These are phyloP conservation scores for Fraxinus floribunda DNA, from an alignment of 305 asterid species.

Conservation along the genomic window DNA sequence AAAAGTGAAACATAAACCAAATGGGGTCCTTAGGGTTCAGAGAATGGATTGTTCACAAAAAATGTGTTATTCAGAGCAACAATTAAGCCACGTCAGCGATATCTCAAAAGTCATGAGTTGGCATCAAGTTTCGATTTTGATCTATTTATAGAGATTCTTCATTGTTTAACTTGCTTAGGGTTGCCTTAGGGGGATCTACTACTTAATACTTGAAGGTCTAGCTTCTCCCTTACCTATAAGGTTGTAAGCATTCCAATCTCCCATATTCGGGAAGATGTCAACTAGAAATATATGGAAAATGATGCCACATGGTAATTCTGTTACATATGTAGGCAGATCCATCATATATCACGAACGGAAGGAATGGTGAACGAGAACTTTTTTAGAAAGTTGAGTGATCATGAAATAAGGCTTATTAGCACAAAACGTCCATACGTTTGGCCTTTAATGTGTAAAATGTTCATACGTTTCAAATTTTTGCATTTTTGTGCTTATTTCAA, in stretches of 20 bases:
- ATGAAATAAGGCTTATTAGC: too few species aligned
- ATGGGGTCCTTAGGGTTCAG: background rate
- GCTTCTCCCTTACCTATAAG: background rate
- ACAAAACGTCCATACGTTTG: too few species aligned
- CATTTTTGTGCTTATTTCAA: too few species aligned
- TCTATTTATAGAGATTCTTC: background rate
- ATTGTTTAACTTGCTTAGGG: background rate
- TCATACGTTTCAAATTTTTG: too few species aligned
- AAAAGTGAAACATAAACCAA: too few species aligned
- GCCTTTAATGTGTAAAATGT: too few species aligned
- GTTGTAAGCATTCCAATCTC: background rate
- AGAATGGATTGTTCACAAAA: background rate
- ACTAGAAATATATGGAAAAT: background rate
- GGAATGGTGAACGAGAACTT: background rate
- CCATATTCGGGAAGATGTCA: background rate
- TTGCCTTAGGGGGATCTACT: background rate
- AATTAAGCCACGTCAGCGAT: background rate
- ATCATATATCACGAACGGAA: background rate
- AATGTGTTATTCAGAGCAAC: background rate
- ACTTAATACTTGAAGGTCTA: background rate
- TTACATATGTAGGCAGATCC: background rate
- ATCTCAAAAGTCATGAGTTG: background rate
- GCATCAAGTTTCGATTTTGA: background rate
- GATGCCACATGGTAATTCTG: background rate
- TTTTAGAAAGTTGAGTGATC: background rate